Evolutionary conservation across 805 yeast genomes (phyloP).

Genomic region (Saccharomyces mikatae): DNA sequence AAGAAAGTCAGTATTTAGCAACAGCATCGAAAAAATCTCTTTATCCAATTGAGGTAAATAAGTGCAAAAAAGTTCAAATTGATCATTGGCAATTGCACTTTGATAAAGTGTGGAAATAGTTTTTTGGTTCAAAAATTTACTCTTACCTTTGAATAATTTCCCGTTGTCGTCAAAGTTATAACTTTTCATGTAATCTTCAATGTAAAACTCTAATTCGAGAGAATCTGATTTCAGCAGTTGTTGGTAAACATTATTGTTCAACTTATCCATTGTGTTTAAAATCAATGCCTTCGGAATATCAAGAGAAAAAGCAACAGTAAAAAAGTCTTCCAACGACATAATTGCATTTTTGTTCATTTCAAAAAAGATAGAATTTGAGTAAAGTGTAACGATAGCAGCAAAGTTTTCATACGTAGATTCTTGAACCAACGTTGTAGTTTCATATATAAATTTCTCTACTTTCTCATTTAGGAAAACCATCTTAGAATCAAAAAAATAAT

Average conservation of each 20-base stretch:
- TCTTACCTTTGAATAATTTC: slow-evolving; percentile 19
- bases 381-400: slow-evolving; percentile 28
- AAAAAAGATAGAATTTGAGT: slow-evolving; percentile 24
- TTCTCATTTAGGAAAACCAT: slow-evolving; percentile 8
- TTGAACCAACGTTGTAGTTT: slow-evolving; percentile 31
- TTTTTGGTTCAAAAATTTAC: slow-evolving; percentile 29
- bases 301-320: slow-evolving; percentile 13
- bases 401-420: slow-evolving; percentile 27
- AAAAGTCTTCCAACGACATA: slow-evolving; percentile 14
- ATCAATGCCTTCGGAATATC: slow-evolving; percentile 21
- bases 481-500: slow-evolving; percentile 6
- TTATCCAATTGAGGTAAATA: slow-evolving; percentile 12
- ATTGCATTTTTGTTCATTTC: slow-evolving; percentile 9
- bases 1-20: slow-evolving; percentile 14
- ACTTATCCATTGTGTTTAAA: slow-evolving; percentile 25
- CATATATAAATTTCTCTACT: slow-evolving; percentile 31
- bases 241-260: slow-evolving; percentile 22
- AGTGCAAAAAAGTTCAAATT: slow-evolving; percentile 16
- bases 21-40: slow-evolving; percentile 2
- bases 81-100: slow-evolving; percentile 14
- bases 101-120: slow-evolving; percentile 31
- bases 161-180: slow-evolving; percentile 26
- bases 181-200: slow-evolving; percentile 15
- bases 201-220: slow-evolving; percentile 7
- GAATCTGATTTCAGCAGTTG: slow-evolving; percentile 12